These are phyloP conservation scores for Pleurotus citrinopileatus DNA, from an alignment of 768 basidiomycete genomes.

Conservation along the genomic window DNA sequence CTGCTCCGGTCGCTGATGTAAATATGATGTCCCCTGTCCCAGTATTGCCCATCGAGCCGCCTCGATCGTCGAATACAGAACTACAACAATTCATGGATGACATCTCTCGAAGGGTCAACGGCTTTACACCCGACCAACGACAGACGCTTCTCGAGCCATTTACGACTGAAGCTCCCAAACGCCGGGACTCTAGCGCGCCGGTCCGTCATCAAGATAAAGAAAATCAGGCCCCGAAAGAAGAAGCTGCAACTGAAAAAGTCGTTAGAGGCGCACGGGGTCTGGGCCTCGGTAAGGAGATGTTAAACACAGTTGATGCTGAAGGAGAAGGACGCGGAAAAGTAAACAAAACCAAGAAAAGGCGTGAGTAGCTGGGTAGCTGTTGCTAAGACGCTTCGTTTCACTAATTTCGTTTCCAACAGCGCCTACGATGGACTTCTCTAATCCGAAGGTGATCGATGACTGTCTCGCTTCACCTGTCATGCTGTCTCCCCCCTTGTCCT, in stretches of 20 bases:
- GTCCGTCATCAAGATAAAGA: background rate
- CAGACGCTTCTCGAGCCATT: background rate
- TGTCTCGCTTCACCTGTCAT: constrained; percentile 47
- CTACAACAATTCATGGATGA: constrained; percentile 42
- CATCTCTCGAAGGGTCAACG: constrained; percentile 44
- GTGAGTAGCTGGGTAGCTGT: constrained; percentile 36
- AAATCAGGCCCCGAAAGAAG: background rate
- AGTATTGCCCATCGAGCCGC: constrained; percentile 36
- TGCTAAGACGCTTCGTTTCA: constrained; percentile 7
- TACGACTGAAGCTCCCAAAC: background rate
- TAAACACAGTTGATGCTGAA: background rate
- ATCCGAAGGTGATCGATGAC: constrained; percentile 42
- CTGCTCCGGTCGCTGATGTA: background rate
- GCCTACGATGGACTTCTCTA: constrained; percentile 52
- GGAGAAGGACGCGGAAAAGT: background rate
- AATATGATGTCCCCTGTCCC: background rate
- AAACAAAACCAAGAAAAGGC: constrained; percentile 29
- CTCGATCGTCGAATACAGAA: constrained; percentile 35
- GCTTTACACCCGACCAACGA: constrained; percentile 20
- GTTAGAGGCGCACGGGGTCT: background rate
- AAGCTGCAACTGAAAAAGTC: background rate
- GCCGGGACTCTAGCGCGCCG: background rate
- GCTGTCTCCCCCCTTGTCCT: constrained; percentile 31
- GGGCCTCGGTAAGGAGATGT: constrained; percentile 4
- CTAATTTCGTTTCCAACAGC: constrained; percentile 35